Base-by-base conservation (phyloP, 352 stramenopile species). In the Globisporangium paroecandrum region DNA sequence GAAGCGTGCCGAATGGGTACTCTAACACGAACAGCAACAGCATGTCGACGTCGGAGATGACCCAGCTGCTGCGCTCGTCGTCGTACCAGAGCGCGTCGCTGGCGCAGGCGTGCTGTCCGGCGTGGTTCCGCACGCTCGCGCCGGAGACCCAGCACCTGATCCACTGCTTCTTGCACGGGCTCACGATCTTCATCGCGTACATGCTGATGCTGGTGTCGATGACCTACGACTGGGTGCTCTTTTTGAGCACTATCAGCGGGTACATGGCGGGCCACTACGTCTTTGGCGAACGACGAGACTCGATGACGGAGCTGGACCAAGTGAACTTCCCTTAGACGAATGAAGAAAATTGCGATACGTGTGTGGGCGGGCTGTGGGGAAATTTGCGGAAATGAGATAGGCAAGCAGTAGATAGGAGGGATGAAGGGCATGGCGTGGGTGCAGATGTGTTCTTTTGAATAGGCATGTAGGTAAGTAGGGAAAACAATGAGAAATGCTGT, bases 141-240 rank as follows among this genome's bases (percentile, higher is more conserved):
- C 63, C 72, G 2, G 80, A 89, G 66, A 75, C 65, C 32, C 75
- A 77, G 46, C 85, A 93, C 69, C 64, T 89, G 36, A 72, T 70
- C 29, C 80, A 91, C 71, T 83, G 82, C 32, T 46, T 82, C 6
- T 63, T 90, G 8, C 84, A 92, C 60, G 84, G 84, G 15, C 63
- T 81, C 10, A 87, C 81, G 9, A 89, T 90, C 51, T 68, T 87
- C 13, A 73, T 92, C 22, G 84, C 84, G 13, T 92, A 92, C 63
- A 79, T 92, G 82, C 79, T 92, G 32, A 92, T 92, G 84, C 79
- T 92, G 24, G 84, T 89, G 22, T 86, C 84, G 24, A 92, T 92
- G 84, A 92, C 84, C 27, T 92, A 92, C 73, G 84, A 92, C 65
- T 77, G 80, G 61, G 72, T 75, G 59, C 69, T 92, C 61, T 79